These are phyloP conservation scores for Aspergillus sp. DNA, from an alignment of 2,329 filamentous ascomycete genomes.

Conservation along the genomic window DNA sequence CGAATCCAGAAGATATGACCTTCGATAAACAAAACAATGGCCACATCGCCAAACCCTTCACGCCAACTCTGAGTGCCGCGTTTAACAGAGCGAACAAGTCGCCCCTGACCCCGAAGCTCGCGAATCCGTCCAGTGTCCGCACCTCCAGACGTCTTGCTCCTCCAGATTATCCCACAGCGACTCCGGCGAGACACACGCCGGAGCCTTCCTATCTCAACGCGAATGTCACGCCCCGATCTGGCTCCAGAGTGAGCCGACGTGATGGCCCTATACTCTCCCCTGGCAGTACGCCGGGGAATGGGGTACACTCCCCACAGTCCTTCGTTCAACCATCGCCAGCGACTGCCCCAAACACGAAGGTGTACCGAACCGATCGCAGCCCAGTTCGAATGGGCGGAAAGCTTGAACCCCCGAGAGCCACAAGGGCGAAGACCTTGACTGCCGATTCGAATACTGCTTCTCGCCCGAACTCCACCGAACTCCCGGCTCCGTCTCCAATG, in stretches of 20 bases:
- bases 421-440: conserved; percentile 39
- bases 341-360: conserved; percentile 20
- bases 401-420: conserved; percentile 30
- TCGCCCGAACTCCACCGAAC: conserved; percentile 35
- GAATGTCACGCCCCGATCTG: conserved; percentile 78
- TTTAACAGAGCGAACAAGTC: conserved; percentile 56
- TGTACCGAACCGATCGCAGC: conserved; percentile 35
- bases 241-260: conserved; percentile 68
- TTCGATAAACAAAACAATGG: conserved; percentile 54
- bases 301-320: conserved; percentile 27
- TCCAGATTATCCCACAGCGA: conserved; percentile 34
- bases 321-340: conserved; percentile 29
- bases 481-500: conserved; percentile 53
- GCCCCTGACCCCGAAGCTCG: conserved; percentile 62
- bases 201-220: conserved; percentile 57
- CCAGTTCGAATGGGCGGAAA: conserved; percentile 31
- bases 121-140: conserved; percentile 35
- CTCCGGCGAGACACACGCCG: conserved; percentile 49
- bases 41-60: conserved; percentile 58
- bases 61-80: conserved; percentile 67
- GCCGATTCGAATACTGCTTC: conserved; percentile 36
- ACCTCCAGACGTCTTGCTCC: conserved; percentile 34
- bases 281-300: conserved; percentile 46
- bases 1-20: conserved; percentile 45
- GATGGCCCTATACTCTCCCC: conserved; percentile 70